Evolutionary conservation across 768 basidiomycete species (phyloP).

Genomic region (Sarcodon aspratus): DNA sequence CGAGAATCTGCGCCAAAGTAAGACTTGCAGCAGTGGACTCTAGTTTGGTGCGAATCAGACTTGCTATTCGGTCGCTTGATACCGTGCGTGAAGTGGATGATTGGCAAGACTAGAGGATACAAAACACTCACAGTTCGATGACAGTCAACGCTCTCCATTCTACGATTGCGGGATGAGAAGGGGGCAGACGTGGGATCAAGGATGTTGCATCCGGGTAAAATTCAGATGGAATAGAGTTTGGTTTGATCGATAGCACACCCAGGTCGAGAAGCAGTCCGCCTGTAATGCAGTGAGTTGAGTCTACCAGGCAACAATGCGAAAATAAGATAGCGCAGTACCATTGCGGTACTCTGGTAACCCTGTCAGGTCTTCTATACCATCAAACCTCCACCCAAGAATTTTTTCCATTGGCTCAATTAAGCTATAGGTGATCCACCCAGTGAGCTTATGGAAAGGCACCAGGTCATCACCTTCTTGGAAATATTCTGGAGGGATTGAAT

Average conservation of each 20-base stretch:
- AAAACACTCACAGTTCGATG: constrained; percentile 62
- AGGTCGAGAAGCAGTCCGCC: constrained; percentile 85
- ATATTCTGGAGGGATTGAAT: constrained; percentile 5
- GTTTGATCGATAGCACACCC: constrained; percentile 63
- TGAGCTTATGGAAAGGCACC: constrained; percentile 95
- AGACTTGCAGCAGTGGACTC: constrained; percentile 34
- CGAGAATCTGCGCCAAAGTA: constrained; percentile 78
- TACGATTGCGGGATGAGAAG: constrained; percentile 83
- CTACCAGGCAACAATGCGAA: background rate
- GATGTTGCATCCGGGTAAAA: constrained; percentile 33
- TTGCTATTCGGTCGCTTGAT: constrained; percentile 68
- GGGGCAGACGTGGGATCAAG: constrained; percentile 49
- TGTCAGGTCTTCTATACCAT: constrained; percentile 76
- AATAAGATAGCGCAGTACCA: constrained; percentile 29
- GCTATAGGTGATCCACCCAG: constrained; percentile 88
- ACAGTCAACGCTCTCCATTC: constrained; percentile 98
- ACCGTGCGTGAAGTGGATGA: background rate
- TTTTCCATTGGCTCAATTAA: constrained; percentile 77
- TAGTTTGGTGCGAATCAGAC: constrained; percentile 52
- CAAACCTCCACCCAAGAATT: constrained; percentile 70
- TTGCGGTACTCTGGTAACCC: constrained; percentile 95
- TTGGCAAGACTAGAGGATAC: background rate
- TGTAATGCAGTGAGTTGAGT: constrained; percentile 15
- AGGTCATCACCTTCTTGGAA: constrained; percentile 49
- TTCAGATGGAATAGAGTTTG: constrained; percentile 31